These are phyloP conservation scores for Cymbomonas tetramitiformis DNA, from an alignment of 139 green algal genomes.

Conservation along the genomic window DNA sequence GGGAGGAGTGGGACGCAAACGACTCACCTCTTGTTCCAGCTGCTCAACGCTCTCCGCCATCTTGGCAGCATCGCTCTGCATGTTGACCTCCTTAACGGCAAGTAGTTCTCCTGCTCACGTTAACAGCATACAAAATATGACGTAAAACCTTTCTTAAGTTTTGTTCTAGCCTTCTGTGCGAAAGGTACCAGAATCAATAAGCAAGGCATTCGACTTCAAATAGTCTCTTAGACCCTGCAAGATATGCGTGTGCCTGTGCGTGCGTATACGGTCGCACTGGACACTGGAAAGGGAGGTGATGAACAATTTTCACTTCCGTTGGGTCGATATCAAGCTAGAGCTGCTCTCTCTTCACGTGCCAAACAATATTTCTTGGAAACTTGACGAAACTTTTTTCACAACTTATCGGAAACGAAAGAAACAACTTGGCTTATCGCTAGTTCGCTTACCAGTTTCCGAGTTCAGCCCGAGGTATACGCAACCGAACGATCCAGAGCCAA, in stretches of 20 bases:
- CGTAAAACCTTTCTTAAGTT: too few species aligned
- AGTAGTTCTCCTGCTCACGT: slow-evolving; percentile 36
- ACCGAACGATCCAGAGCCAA: slow-evolving; percentile 33
- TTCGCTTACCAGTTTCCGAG: slow-evolving; percentile 31
- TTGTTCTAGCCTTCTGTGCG: neutral
- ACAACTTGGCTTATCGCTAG: neutral
- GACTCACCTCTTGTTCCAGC: slow-evolving; percentile 46
- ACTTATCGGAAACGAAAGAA: neutral
- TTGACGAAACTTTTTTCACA: neutral
- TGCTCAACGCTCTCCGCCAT: slow-evolving; percentile 34
- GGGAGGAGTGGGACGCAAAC: slow-evolving; percentile 10
- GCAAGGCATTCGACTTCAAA: too few species aligned
- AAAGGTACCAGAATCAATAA: too few species aligned
- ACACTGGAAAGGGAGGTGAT: too few species aligned
- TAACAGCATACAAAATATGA: too few species aligned
- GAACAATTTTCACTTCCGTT: too few species aligned
- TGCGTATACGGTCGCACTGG: too few species aligned
- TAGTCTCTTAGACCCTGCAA: too few species aligned
- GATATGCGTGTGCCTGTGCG: too few species aligned
- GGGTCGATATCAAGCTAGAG: too few species aligned
- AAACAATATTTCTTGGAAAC: too few species aligned
- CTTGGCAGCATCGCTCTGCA: slow-evolving; percentile 12
- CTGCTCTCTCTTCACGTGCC: too few species aligned
- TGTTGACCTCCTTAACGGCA: slow-evolving; percentile 36
- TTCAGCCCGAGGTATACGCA: slow-evolving; percentile 39